Evolutionary conservation across 176 grass and related monocot genomes (phyloP).

Genomic region (Carex parvula): DNA sequence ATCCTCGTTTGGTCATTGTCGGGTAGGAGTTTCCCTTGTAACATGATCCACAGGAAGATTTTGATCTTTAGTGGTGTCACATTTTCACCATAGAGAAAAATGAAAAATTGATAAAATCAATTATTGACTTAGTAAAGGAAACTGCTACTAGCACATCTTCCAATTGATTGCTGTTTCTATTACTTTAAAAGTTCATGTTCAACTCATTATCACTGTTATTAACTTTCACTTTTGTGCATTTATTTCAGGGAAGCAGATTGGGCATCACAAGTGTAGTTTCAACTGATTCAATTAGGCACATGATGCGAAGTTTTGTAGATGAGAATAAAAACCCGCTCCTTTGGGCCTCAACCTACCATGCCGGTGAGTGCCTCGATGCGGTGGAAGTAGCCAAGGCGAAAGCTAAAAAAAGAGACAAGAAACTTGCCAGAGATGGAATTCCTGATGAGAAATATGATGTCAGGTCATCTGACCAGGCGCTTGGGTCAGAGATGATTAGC

Average conservation of each 20-base stretch:
- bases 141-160: neutral
- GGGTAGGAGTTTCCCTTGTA: no score
- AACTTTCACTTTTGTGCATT: neutral
- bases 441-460: constrained; percentile 32
- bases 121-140: neutral
- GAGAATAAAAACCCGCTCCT: constrained; percentile 89
- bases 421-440: constrained; percentile 36
- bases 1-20: no score
- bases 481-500: constrained; percentile 40
- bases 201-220: neutral
- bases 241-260: constrained; percentile 75
- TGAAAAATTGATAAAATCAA: neutral
- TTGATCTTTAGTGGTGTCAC: neutral
- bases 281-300: constrained; percentile 91
- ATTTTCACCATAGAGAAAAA: neutral
- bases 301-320: constrained; percentile 92
- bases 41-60: no score
- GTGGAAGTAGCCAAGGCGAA: constrained; percentile 78
- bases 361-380: constrained; percentile 79
- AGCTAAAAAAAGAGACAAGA: constrained; percentile 66
- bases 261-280: constrained; percentile 87
- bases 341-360: constrained; percentile 98
- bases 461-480: constrained; percentile 16
- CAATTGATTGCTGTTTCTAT: neutral
- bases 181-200: neutral